Base-by-base conservation (phyloP, 2,329 filamentous ascomycete species). In the Chrysoporthe austroafricana region DNA sequence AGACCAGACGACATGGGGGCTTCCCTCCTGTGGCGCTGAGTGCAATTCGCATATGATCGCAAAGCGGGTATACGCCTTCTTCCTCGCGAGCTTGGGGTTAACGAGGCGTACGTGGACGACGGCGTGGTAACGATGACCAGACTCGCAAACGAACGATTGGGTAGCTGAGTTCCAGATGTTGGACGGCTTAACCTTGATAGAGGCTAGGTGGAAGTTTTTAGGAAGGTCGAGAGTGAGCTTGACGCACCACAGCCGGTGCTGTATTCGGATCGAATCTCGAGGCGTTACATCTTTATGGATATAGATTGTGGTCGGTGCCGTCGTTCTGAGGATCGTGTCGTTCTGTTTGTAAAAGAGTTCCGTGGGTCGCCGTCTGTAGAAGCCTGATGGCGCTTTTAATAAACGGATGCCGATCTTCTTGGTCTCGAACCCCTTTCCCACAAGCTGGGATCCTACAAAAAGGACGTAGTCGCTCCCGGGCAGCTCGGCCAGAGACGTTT, bases 391-490 rank as follows among this genome's bases (percentile, higher is more conserved):
- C 18, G 59, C 36, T 32, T 61, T 61, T 2, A 61, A 14, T 11
- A 61, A 16, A 39, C 26, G 59, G 21, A 61, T 61, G 43, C 59
- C 59, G 8, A 61, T 61, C 21, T 61, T 61, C 3, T 46, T 44
- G 13, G 42, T 61, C 26, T 44, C 59, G 18, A 61, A 46, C 4
- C 59, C 43, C 26, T 14, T 61, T 18, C 59, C 59, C n/a, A 61
- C 59, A 8, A 61, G 59, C 21, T 61, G 59, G 18, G 59, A 61
- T 32, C 59, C 59, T 9, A 61, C 14, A 3, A 48, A 61, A 2
- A 70, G 62, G 52, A 70, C 54, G 56, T 67, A 69, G 44, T 69
- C 69, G 48, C 65, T 69, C 14, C 62, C 54, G 16, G 61, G 52
- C 32, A 59, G 59, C 5, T 62, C 63, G 1, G 50, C 67, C 6